Percentiles rank a stretch among this genome's conserved stretches.
Evolutionary conservation across 1,284 basidiomycete species (phyloP).

Genomic region (Ceratobasidium sp.): DNA sequence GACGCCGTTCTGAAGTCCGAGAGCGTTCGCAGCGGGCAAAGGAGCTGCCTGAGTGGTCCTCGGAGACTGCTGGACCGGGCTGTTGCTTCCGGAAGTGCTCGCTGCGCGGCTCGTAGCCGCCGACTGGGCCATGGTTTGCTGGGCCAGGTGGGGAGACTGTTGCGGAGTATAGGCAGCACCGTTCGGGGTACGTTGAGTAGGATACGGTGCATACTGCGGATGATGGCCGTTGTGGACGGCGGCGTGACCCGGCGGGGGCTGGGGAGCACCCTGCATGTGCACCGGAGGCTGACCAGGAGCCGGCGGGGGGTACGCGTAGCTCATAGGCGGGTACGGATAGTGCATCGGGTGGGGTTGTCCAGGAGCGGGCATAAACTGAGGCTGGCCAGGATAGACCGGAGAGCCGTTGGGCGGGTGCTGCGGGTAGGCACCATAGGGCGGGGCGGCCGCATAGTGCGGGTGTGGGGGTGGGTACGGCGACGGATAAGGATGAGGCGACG

Average conservation of each 20-base stretch:
- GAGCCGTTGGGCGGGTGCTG: slow-evolving; percentile 39
- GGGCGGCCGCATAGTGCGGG: slow-evolving; percentile 28
- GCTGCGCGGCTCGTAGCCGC: slow-evolving; percentile 34
- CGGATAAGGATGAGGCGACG: slow-evolving; percentile 28
- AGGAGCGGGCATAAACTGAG: slow-evolving; percentile 32
- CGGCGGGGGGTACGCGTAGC: slow-evolving; percentile 31
- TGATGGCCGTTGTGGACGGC: slow-evolving; percentile 34
- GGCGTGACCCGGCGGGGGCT: slow-evolving; percentile 19
- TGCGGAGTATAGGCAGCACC: slow-evolving; percentile 12
- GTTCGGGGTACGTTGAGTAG: slow-evolving; percentile 15
- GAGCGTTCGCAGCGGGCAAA: slow-evolving; percentile 28
- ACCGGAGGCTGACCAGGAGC: slow-evolving; percentile 35
- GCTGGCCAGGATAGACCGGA: slow-evolving; percentile 36
- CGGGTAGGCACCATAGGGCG: slow-evolving; percentile 38
- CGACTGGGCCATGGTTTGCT: slow-evolving; percentile 33
- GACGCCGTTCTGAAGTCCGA: slow-evolving; percentile 34
- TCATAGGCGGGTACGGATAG: slow-evolving; percentile 28
- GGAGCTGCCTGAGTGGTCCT: slow-evolving; percentile 17
- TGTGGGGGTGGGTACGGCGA: slow-evolving; percentile 29
- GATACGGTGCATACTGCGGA: slow-evolving; percentile 37
- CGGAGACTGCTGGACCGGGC: slow-evolving; percentile 38
- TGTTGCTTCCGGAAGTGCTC: slow-evolving; percentile 41
- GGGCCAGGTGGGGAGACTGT: slow-evolving; percentile 25
- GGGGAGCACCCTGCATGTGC: slow-evolving; percentile 32
- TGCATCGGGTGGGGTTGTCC: slow-evolving; percentile 33